A percentile compares a stretch with the other conserved stretches of the same genome.
Conservation (phyloP, 2,329 filamentous ascomycete species). For the Penicillium sp. region DNA sequence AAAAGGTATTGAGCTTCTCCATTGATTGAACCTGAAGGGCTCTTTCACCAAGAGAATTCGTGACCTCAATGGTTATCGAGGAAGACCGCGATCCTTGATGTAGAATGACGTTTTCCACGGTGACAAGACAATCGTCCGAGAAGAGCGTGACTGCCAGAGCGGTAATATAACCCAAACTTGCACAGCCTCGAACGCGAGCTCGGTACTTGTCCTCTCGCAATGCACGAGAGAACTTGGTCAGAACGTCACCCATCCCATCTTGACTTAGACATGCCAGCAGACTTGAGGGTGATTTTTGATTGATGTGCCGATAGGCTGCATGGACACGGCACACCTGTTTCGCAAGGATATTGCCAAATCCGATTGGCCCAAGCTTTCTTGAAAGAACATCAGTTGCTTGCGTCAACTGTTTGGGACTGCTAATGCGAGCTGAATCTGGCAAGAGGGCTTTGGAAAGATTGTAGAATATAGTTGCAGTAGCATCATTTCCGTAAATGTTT, state of each 20-base stretch:
- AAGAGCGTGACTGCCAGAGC: background rate
- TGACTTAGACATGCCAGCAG: background rate
- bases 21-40: background rate
- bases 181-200: background rate
- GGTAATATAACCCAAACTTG: background rate
- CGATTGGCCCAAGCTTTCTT: background rate
- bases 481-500: conserved; percentile 1
- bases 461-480: background rate
- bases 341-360: background rate
- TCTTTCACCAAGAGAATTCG: background rate
- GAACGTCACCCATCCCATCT: background rate
- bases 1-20: background rate
- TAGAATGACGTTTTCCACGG: background rate
- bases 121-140: conserved; percentile 1
- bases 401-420: conserved; percentile 1
- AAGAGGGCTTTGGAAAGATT: background rate
- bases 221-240: background rate
- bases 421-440: background rate
- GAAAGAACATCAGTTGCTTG: background rate
- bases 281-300: background rate
- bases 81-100: background rate
- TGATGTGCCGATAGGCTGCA: background rate
- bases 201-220: background rate
- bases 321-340: background rate
- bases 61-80: background rate